A percentile compares a stretch with the other conserved stretches of the same genome.
Conservation (phyloP, 768 basidiomycete genomes). For the Leccinum longicurvipes region DNA sequence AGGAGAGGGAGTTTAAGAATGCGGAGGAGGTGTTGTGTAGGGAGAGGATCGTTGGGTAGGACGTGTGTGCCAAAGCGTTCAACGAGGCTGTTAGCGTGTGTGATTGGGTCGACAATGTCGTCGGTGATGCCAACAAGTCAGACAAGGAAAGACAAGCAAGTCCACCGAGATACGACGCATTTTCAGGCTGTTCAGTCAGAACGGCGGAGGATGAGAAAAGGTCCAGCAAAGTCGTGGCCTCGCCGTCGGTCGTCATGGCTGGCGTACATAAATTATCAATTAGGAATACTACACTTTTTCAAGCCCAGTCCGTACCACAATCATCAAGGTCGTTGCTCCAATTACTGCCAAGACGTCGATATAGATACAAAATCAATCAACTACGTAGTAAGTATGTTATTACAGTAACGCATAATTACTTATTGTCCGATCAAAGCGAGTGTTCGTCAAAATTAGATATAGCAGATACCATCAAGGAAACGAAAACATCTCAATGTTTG, state of each 20-base stretch:
- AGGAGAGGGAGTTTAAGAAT: conserved; percentile 66
- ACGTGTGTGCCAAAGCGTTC: conserved; percentile 85
- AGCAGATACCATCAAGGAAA: neutral
- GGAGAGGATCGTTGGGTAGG: conserved; percentile 90
- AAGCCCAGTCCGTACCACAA: too few relatives aligned
- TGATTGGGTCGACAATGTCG: conserved; percentile 74
- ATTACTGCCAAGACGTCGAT: conserved; percentile 5
- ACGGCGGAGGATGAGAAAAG: conserved; percentile 21
- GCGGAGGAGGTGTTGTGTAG: conserved; percentile 77
- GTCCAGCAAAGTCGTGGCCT: conserved; percentile 24
- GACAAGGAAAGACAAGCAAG: conserved; percentile 64
- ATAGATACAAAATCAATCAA: conserved; percentile 16
- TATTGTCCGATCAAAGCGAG: neutral
- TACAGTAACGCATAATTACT: neutral
- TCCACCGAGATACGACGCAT: conserved; percentile 56
- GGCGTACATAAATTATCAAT: neutral
- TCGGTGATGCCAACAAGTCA: conserved; percentile 71
- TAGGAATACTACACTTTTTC: neutral
- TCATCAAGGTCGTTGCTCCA: neutral
- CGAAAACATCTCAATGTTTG: conserved; percentile 5
- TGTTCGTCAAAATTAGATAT: conserved; percentile 1
- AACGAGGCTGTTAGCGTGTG: conserved; percentile 86
- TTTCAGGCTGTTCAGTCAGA: conserved; percentile 17
- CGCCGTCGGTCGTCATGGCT: conserved; percentile 21
- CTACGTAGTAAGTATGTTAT: neutral